phyloP scores from a whole-genome alignment of 257 asterid species.

The Agastache rugosa region DNA sequence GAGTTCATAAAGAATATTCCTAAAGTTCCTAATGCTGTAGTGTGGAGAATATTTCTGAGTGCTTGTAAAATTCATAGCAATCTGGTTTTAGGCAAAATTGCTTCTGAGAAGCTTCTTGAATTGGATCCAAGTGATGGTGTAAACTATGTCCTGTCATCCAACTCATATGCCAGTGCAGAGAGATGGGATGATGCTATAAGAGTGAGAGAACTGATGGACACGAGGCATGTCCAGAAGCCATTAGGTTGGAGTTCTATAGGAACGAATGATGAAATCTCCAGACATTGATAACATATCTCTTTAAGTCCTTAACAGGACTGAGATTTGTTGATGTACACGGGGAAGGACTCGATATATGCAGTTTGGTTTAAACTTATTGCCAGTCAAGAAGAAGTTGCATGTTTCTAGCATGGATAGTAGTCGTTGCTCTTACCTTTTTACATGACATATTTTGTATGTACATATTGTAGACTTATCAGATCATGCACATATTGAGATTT shows the following conservation, averaged over 20 bases:
- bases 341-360: background rate
- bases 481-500: background rate
- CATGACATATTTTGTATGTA: too few species aligned
- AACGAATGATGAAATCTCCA: conserved; percentile 16
- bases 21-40: conserved; percentile 39
- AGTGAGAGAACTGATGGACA: conserved; percentile 45
- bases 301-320: background rate
- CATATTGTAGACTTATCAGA: background rate
- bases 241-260: conserved; percentile 52
- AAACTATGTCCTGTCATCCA: conserved; percentile 50
- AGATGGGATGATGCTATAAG: conserved; percentile 49
- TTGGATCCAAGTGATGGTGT: conserved; percentile 48
- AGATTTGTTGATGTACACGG: background rate
- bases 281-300: background rate
- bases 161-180: conserved; percentile 46
- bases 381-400: background rate
- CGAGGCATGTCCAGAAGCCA: conserved; percentile 43
- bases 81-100: conserved; percentile 44
- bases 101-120: conserved; percentile 45
- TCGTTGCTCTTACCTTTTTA: too few species aligned
- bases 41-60: conserved; percentile 55
- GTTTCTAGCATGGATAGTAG: background rate
- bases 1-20: conserved; percentile 51
- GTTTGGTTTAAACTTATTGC: background rate
- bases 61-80: conserved; percentile 51